These are phyloP conservation scores for Penicillium manginii DNA, from an alignment of 495 filamentous ascomycete genomes.

Conservation along the genomic window DNA sequence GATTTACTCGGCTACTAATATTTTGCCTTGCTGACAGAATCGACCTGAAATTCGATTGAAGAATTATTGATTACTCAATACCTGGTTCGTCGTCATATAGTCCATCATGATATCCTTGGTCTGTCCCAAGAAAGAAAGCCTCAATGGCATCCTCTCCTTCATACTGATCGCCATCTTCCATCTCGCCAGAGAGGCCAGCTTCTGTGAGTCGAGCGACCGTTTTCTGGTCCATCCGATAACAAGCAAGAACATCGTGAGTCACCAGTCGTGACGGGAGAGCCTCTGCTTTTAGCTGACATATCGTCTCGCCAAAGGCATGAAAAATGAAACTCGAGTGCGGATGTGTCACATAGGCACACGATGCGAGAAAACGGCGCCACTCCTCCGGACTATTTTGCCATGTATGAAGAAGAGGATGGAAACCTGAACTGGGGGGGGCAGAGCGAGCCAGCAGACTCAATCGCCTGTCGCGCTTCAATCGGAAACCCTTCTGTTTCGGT, in stretches of 20 bases:
- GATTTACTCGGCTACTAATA: background rate
- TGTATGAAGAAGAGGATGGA: conserved; percentile 46
- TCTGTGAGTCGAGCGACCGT: conserved; percentile 31
- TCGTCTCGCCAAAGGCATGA: conserved; percentile 64
- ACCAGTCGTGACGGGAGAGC: conserved; percentile 30
- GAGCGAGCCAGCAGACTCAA: conserved; percentile 27
- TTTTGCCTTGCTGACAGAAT: background rate
- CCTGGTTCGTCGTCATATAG: background rate
- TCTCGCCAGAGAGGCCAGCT: conserved; percentile 20
- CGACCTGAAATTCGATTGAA: background rate
- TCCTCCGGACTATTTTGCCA: conserved; percentile 46
- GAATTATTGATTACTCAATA: background rate
- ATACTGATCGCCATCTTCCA: conserved; percentile 30
- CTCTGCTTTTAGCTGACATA: conserved; percentile 65
- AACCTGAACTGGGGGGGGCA: conserved; percentile 32
- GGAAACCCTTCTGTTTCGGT: conserved; percentile 23
- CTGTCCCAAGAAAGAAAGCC: conserved; percentile 12
- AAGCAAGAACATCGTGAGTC: conserved; percentile 32
- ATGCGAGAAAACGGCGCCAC: conserved; percentile 61
- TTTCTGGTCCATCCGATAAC: conserved; percentile 41
- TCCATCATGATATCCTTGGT: background rate
- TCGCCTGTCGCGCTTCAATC: conserved; percentile 24
- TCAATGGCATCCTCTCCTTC: conserved; percentile 41
- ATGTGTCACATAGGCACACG: conserved; percentile 55
- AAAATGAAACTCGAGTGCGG: conserved; percentile 55